Evolutionary conservation across 225 moss, liverwort and hornwort genomes (phyloP), one percentile per base, ranked within the genome.

Genomic region (Ulota crispa): DNA sequence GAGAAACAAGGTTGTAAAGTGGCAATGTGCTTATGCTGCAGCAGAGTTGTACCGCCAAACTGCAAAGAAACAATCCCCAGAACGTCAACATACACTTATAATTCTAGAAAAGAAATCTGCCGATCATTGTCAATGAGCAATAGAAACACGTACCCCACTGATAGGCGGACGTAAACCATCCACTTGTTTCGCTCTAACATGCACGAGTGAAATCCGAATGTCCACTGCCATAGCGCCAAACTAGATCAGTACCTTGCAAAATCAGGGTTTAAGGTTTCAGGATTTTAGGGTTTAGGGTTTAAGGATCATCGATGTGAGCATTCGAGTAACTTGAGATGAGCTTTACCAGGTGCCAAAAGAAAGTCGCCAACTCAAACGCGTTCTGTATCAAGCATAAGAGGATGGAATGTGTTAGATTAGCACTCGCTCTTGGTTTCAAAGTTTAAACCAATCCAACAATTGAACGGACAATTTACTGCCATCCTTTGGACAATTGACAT

Each of bases 11-110:
- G 42, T 90, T 90, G 21, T 93, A 92, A 4, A 96, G 88, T 13
- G 96, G 94, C 34, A 93, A 91, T 45, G 96, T 91, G 81, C 93
- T 92, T 56, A 89, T 62, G 78, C 93, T 96, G 70, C 94, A 96
- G 16, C 93, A 81, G 56, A 93, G 87, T 70, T 93, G 94, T n/a
- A 94, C 92, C 36, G 80, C 80, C 77, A 92, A 79, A 55, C 94
- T 83, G 78, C 73, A 30, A 30, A 57, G 59, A 26, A 64, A 59
- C 83, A 76, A 62, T 66, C 13, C 39, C 34, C 13, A 67, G 53
- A 73, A 78, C 45, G 27, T 60, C 21, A 53, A 6, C 26, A 53
- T 28, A 60, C 41, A 5, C 63, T 16, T 63, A 7, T 18, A 21
- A 19, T 31, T 23, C 76, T 26, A 27, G 47, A 52, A 60, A 77